Base-by-base conservation (phyloP, 2,329 filamentous ascomycete genomes). In the Byssothecium circinans region DNA sequence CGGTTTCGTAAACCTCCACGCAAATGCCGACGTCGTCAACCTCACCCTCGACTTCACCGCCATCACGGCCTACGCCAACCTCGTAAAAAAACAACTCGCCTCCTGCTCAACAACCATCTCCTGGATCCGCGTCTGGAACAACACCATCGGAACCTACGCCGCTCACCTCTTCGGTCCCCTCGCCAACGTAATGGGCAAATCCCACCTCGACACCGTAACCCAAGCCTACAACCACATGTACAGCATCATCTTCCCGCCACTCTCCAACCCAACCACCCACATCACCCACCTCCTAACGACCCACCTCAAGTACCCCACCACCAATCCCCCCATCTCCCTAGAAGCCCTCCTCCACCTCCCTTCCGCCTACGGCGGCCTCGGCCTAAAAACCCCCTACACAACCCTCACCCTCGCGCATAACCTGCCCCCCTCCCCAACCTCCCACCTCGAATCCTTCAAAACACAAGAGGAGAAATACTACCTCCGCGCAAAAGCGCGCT, bases 91-190 rank as follows among this genome's bases (percentile, higher is more conserved):
- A n/a, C 47, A 54, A 17, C 60, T 69, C 7, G 36, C 49, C 1
- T 17, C 40, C 14, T 61, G 57, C 38, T 45, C 50, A 2, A 57
- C 54, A 8, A 46, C 67, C 2, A 43, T 62, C 6, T 59, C 60
- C 2, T 68, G 64, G 65, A 47, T 69, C 8, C 53, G 53, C 20
- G 38, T 51, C 8, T 69, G 64, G 64, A 69, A 69, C 35, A 23
- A 12, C 34, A 58, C 47, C 6, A 39, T 61, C 4, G 64, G 62
- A 5, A 58, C 44, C 4, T 67, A 67, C 29, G 57, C 59, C 3
- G 23, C 52, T 3, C 53, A 62, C 34, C 54, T 63, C 17, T 68
- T 68, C 43, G 65, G 64, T 1, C 59, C 64, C 1, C 54, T 65
- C 0, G 51, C 57, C 8, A 56, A 62, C 14, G 48, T 61, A 2